Conservation (phyloP, 83 land plant genomes). For the Picea engelmannii region DNA sequence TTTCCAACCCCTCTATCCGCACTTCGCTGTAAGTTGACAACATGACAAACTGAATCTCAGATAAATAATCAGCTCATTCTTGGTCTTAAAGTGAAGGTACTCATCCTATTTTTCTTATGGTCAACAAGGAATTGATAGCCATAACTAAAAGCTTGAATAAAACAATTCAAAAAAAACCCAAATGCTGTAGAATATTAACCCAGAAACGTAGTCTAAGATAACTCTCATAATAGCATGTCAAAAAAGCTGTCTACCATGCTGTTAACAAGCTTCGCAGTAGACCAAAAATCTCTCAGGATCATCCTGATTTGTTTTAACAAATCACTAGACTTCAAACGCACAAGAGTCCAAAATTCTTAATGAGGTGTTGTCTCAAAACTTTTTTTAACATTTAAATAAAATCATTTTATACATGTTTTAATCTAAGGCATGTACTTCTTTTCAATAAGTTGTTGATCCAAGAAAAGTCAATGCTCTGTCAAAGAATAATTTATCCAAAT, state of each 20-base stretch:
- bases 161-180: neutral
- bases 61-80: neutral
- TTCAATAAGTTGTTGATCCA: neutral
- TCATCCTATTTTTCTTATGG: neutral
- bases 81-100: constrained; percentile 5
- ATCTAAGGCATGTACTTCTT: neutral
- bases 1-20: constrained; percentile 79
- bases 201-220: neutral
- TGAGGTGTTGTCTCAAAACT: neutral
- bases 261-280: neutral
- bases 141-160: constrained; percentile 1
- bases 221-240: neutral
- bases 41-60: neutral
- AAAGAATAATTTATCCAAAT: neutral
- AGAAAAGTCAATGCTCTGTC: neutral
- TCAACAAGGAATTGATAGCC: neutral
- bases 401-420: neutral
- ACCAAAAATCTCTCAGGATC: neutral
- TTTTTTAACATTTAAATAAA: neutral
- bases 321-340: neutral
- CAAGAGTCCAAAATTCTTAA: neutral
- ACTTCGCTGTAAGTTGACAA: constrained; percentile 57
- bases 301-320: neutral
- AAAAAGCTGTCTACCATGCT: neutral
- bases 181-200: neutral